phyloP scores from a whole-genome alignment of 2,329 filamentous ascomycete genomes.

The Aspergillus clavatus region DNA sequence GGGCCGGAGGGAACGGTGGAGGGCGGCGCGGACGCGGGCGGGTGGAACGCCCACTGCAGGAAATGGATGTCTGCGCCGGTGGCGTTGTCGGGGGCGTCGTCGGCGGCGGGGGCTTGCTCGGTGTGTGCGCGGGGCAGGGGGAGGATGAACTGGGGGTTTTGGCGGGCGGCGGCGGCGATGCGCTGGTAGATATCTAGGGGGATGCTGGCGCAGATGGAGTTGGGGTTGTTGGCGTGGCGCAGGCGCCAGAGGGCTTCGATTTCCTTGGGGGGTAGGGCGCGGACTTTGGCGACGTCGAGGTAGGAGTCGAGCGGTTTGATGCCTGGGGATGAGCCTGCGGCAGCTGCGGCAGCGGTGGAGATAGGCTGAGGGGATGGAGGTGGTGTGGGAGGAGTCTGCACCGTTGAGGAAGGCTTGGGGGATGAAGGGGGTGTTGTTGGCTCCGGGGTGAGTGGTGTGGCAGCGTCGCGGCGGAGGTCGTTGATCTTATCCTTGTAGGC shows the following conservation, averaged over 20 bases:
- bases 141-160: constrained; percentile 83
- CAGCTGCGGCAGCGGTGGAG: constrained; percentile 35
- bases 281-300: constrained; percentile 75
- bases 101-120: constrained; percentile 10
- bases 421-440: constrained; percentile 31
- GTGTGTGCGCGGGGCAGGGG: constrained; percentile 59
- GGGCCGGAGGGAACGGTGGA: constrained; percentile 15
- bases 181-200: constrained; percentile 66
- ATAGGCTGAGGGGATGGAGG: constrained; percentile 30
- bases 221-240: constrained; percentile 67
- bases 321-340: constrained; percentile 48
- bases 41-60: constrained; percentile 91
- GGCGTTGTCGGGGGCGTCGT: constrained; percentile 29
- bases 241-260: constrained; percentile 87
- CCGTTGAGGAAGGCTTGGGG: constrained; percentile 30
- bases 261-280: constrained; percentile 69
- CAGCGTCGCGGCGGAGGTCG: constrained; percentile 62
- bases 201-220: constrained; percentile 79
- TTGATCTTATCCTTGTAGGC: constrained; percentile 82
- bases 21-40: constrained; percentile 40
- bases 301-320: constrained; percentile 63
- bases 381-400: constrained; percentile 32
- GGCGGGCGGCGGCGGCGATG: constrained; percentile 66
- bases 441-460: constrained; percentile 49
- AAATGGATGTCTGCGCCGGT: constrained; percentile 87